Conservation (phyloP, 2,329 filamentous ascomycete species). For the Alternaria sp. region DNA sequence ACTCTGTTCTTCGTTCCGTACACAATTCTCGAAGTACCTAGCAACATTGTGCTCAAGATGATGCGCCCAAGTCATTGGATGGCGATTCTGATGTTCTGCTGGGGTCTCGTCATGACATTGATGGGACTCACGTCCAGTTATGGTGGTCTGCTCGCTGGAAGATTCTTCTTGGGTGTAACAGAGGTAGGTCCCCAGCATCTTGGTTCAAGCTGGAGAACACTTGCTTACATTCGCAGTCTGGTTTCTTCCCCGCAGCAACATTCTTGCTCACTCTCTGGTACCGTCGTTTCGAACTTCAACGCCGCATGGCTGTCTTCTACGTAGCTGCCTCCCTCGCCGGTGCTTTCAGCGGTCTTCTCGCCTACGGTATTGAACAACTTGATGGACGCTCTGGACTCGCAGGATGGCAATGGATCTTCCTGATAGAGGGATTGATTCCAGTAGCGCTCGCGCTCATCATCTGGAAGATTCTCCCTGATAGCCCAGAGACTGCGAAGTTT, state of each 20-base stretch:
- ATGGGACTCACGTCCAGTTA: conserved; percentile 57
- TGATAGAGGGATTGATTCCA: conserved; percentile 40
- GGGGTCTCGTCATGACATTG: conserved; percentile 50
- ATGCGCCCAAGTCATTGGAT: conserved; percentile 51
- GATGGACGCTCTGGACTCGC: conserved; percentile 33
- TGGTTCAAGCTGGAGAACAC: background rate
- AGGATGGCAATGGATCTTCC: conserved; percentile 46
- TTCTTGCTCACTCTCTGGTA: conserved; percentile 47
- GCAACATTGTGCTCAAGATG: conserved; percentile 52
- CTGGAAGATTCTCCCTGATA: conserved; percentile 62
- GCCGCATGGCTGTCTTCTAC: conserved; percentile 46
- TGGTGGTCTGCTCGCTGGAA: conserved; percentile 55
- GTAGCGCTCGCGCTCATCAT: conserved; percentile 52
- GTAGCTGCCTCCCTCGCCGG: conserved; percentile 41
- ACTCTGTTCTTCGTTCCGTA: conserved; percentile 52
- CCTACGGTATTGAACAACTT: conserved; percentile 42
- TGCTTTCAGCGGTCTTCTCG: conserved; percentile 46
- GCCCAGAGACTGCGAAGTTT: conserved; percentile 48
- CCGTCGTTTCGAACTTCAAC: conserved; percentile 42
- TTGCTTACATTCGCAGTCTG: conserved; percentile 49
- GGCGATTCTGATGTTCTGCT: conserved; percentile 47
- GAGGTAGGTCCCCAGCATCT: conserved; percentile 34
- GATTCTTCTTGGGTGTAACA: conserved; percentile 51
- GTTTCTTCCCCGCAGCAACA: conserved; percentile 69
- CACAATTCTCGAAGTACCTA: conserved; percentile 46